Evolutionary conservation across 805 yeast genomes (phyloP), one percentile per base, ranked within the genome.

Genomic region (Barnettozyma populi): DNA sequence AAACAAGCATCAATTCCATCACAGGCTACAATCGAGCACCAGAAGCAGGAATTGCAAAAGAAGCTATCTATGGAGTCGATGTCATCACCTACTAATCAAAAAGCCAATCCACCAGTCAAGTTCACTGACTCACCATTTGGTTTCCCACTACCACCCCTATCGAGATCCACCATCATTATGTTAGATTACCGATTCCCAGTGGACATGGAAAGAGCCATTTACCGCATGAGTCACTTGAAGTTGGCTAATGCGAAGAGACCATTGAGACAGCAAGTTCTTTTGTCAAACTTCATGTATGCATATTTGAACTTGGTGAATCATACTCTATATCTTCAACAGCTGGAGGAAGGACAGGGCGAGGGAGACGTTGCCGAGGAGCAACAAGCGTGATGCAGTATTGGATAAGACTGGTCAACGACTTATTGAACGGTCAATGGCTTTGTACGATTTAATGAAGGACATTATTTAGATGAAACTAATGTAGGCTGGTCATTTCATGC

Each of bases 221-320:
- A 94, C 66, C 72, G 99, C 48, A 72, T 94, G 47, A 86, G 96
- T 45, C 99, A 94, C 66, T 70, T 94, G 63, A 94, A 94, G 65
- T 73, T 94, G 54, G 96, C 98, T 23, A 95, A 94, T 65, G 92
- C 98, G 1, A 86, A 89, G 61, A 73, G 98, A 50, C 94, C 95
- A 25, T 69, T 94, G 52, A 75, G 90, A 35, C 97, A 94, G 64
- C 99, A 94, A 64, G 99, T 94, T 2, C 65, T 94, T 43, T 69
- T 94, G 53, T 88, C 97, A 50, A 94, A 94, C 64, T 94, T 94
- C 77, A 94, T 94, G 99, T 94, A 94, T 63, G 92, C 97, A 0
- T 94, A 94, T 66, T 75, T 94, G 72, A 92, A 94, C 62, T 72
- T 94, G 66, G 96, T 94, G 47, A 95, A 92, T 65, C 97, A 92